phyloP scores from a whole-genome alignment of 2,329 filamentous ascomycete genomes.

The Botryosphaeria dothidea region DNA sequence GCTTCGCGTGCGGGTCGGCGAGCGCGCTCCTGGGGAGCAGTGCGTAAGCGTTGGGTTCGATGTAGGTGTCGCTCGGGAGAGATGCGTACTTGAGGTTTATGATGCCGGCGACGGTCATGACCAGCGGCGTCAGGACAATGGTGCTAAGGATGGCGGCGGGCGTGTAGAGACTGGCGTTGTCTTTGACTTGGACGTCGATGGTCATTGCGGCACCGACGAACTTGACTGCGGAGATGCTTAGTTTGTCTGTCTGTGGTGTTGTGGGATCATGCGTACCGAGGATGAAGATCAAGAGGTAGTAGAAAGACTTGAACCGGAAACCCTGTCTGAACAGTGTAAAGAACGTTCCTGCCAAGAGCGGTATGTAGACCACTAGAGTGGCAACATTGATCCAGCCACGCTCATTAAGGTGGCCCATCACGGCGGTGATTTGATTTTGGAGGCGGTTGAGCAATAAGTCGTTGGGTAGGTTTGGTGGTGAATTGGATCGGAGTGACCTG shows the following conservation, averaged over 20 bases:
- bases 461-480: background rate
- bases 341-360: background rate
- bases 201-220: conserved; percentile 2
- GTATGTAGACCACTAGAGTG: background rate
- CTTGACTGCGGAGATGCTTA: background rate
- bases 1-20: background rate
- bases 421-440: background rate
- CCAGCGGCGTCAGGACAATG: background rate
- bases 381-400: conserved; percentile 8
- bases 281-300: background rate
- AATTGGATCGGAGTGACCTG: background rate
- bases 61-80: background rate
- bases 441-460: background rate
- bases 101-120: background rate
- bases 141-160: conserved; percentile 5
- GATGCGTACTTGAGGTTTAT: background rate
- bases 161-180: conserved; percentile 2
- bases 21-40: background rate
- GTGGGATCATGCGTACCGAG: background rate
- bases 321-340: background rate
- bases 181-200: background rate
- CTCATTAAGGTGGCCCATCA: background rate
- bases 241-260: background rate
- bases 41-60: background rate
- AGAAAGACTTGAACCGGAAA: background rate